Evolutionary conservation across 2,329 filamentous ascomycete genomes (phyloP).

Genomic region (Herpomyces periplanetae): DNA sequence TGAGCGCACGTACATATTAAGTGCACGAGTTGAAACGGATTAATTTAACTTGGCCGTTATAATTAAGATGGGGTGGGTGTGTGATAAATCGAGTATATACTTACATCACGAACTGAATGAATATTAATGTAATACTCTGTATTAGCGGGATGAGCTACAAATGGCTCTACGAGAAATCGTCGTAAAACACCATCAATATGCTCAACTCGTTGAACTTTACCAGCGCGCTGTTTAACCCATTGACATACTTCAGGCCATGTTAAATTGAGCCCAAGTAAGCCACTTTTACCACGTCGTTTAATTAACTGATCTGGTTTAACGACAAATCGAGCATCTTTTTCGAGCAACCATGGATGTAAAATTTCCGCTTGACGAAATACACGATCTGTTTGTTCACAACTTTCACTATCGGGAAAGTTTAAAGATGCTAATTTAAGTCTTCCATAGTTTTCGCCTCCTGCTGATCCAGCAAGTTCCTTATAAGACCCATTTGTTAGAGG

Average conservation of each 20-base stretch:
- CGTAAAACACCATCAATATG: slow-evolving; percentile 51
- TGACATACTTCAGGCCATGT: slow-evolving; percentile 68
- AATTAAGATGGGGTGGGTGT: slow-evolving; percentile 3
- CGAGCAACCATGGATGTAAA: slow-evolving; percentile 81
- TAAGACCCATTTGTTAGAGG: slow-evolving; percentile 67
- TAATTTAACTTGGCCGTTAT: too few relatives aligned
- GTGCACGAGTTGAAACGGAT: too few relatives aligned
- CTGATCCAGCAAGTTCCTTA: too few relatives aligned
- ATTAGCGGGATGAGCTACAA: slow-evolving; percentile 70
- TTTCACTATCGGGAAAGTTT: slow-evolving; percentile 60
- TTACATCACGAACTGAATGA: slow-evolving; percentile 95
- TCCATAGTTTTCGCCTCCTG: too few relatives aligned
- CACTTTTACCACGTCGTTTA: slow-evolving; percentile 97
- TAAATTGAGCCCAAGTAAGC: slow-evolving; percentile 84
- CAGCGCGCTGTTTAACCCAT: slow-evolving; percentile 70
- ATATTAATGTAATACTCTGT: slow-evolving; percentile 99
- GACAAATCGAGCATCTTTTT: slow-evolving; percentile 53
- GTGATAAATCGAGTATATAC: slow-evolving; percentile 9
- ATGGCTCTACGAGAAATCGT: slow-evolving; percentile 91
- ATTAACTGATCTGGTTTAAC: slow-evolving; percentile 98
- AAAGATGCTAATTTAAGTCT: slow-evolving; percentile 65
- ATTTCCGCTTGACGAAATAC: slow-evolving; percentile 81
- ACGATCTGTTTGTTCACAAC: slow-evolving; percentile 32
- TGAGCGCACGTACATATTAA: too few relatives aligned
- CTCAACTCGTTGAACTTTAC: slow-evolving; percentile 76